These are phyloP conservation scores for Blastobotrys malaysiensis DNA, from an alignment of 1,139 yeast genomes.

Conservation along the genomic window DNA sequence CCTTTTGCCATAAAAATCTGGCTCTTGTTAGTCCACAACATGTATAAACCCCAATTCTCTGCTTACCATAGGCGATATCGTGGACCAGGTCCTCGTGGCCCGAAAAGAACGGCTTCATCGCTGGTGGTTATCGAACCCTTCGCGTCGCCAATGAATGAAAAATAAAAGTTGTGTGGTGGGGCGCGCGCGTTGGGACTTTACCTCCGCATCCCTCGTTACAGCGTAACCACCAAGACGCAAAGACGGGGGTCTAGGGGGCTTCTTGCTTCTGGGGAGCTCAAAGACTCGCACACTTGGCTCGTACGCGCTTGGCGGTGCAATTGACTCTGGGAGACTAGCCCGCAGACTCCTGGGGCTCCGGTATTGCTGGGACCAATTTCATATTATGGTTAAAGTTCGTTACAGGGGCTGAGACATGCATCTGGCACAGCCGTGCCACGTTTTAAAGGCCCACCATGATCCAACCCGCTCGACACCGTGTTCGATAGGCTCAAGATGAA, in stretches of 20 bases:
- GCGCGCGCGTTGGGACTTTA: slow-evolving; percentile 1
- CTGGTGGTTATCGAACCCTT: slow-evolving; percentile 1
- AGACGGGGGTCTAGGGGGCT: too few species aligned
- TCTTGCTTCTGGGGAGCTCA: too few species aligned
- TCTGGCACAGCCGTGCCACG: not conserved
- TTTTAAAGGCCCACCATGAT: not conserved
- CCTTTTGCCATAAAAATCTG: slow-evolving; percentile 72
- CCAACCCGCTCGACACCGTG: not conserved
- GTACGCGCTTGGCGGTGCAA: too few species aligned
- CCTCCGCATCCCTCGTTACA: too few species aligned
- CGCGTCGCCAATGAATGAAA: not conserved
- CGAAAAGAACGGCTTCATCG: slow-evolving; percentile 66
- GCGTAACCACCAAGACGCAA: too few species aligned
- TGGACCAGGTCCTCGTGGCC: slow-evolving; percentile 91
- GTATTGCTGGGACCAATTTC: too few species aligned
- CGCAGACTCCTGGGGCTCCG: too few species aligned
- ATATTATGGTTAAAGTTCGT: too few species aligned
- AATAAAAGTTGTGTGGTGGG: not conserved
- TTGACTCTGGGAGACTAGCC: too few species aligned
- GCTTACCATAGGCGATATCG: slow-evolving; percentile 69
- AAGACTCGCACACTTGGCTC: too few species aligned
- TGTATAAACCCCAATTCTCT: not conserved
- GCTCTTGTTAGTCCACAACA: not conserved
- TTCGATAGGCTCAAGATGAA: not conserved
- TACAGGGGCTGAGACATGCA: not conserved